Evolutionary conservation across 169 alveolate species (phyloP).

Genomic region (Plasmodium reichenowi): DNA sequence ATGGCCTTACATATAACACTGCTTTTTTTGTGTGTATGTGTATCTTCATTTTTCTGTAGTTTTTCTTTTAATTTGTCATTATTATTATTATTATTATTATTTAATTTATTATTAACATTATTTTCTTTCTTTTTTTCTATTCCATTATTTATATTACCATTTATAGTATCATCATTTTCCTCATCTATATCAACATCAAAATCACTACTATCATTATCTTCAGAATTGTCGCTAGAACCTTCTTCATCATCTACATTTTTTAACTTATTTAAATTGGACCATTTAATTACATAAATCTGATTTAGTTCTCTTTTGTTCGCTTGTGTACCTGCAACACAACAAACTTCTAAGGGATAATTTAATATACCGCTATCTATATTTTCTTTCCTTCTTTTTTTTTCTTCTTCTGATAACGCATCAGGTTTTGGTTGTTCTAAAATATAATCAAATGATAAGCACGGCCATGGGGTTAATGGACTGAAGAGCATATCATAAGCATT

Average conservation of each 20-base stretch:
- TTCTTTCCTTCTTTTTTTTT: not conserved
- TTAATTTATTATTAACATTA: not conserved
- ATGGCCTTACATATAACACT: constrained; percentile 37
- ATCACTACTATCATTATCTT: not conserved
- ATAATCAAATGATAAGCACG: constrained; percentile 86
- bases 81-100: not conserved
- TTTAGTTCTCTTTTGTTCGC: constrained; percentile 16
- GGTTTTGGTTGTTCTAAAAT: constrained; percentile 69
- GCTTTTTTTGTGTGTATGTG: not conserved
- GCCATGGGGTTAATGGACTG: constrained; percentile 79
- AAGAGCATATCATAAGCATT: constrained; percentile 51
- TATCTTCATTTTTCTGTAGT: not conserved
- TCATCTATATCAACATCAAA: constrained; percentile 1
- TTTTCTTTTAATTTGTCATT: not conserved
- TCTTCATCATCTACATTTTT: not conserved
- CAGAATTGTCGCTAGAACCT: not conserved
- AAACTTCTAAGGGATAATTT: constrained; percentile 34
- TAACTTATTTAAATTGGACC: constrained; percentile 45
- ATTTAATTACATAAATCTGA: constrained; percentile 25
- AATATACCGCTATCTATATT: not conserved
- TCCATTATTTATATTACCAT: not conserved
- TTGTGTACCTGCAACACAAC: constrained; percentile 60
- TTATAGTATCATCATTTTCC: not conserved
- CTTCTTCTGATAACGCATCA: not conserved
- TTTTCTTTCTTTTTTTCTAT: not conserved